Percentiles rank a stretch among this genome's conserved stretches.
Evolutionary conservation across 2,329 filamentous ascomycete species (phyloP).

Genomic region (Cytospora paraplurivora): DNA sequence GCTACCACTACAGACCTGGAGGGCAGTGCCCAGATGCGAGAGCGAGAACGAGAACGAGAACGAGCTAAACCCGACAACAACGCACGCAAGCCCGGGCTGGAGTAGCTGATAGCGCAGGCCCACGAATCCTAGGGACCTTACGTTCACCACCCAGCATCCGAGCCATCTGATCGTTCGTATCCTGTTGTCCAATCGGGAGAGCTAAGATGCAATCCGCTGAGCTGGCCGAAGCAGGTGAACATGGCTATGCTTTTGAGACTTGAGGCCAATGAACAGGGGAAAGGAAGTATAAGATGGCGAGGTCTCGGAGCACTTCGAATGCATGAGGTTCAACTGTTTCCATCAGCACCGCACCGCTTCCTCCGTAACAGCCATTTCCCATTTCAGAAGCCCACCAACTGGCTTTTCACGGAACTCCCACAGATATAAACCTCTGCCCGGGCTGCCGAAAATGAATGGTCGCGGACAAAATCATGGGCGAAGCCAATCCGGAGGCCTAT

Average conservation of each 20-base stretch:
- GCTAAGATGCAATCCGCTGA: not conserved
- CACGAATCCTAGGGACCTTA: not conserved
- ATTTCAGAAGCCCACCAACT: not conserved
- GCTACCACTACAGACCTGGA: not conserved
- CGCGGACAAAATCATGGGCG: not conserved
- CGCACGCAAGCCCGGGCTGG: not conserved
- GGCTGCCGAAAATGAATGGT: not conserved
- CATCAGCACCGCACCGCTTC: not conserved
- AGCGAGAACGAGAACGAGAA: conserved; percentile 13
- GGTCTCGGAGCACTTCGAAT: not conserved
- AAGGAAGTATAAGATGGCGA: not conserved
- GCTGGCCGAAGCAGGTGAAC: not conserved
- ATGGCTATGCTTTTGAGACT: not conserved
- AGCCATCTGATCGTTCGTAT: no score
- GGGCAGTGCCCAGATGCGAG: not conserved
- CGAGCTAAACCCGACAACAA: conserved; percentile 5
- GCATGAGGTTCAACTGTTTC: not conserved
- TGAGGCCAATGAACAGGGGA: not conserved
- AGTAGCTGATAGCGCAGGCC: not conserved
- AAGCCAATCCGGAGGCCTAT: not conserved
- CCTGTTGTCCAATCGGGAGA: no score
- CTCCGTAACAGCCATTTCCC: not conserved
- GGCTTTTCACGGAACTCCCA: not conserved
- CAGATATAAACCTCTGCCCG: not conserved
- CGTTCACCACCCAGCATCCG: not conserved